phyloP scores from a whole-genome alignment of 441 rosid genomes.

The Rhodomyrtus psidioides region DNA sequence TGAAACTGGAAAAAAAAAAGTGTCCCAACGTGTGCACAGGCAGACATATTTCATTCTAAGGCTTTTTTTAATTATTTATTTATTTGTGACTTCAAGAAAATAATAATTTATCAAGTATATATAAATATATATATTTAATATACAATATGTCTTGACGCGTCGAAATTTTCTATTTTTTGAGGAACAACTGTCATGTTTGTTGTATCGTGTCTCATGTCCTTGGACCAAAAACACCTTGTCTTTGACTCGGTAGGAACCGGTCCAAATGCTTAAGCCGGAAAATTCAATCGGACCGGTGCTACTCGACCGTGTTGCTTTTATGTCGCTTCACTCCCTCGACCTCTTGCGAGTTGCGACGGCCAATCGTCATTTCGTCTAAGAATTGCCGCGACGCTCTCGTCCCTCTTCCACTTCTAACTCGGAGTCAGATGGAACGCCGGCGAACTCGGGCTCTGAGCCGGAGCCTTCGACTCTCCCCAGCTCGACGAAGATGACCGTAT shows the following conservation, averaged over 20 bases:
- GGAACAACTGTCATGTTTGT: no score
- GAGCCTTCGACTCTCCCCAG: background rate
- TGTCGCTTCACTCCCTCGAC: background rate
- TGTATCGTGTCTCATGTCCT: no score
- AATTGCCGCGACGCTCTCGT: constrained; percentile 13
- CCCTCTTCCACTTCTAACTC: constrained; percentile 4
- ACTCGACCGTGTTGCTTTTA: background rate
- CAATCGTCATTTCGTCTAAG: background rate
- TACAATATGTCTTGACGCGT: no score
- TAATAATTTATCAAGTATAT: no score
- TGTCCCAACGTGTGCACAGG: no score
- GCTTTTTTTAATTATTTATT: no score
- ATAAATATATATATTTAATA: no score
- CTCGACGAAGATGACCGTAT: constrained; percentile 13
- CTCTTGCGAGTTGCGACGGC: background rate
- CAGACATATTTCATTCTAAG: no score
- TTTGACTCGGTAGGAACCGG: background rate
- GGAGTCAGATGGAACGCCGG: constrained; percentile 21
- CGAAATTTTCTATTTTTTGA: no score
- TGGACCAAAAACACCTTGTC: background rate
- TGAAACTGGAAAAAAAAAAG: no score
- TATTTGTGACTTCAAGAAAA: no score
- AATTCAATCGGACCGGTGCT: background rate
- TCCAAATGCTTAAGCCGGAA: background rate
- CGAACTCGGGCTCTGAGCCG: constrained; percentile 16